Evolutionary conservation across 2,329 filamentous ascomycete genomes (phyloP), one percentile per base, ranked within the genome.

Genomic region (Epichloe gansuensis): DNA sequence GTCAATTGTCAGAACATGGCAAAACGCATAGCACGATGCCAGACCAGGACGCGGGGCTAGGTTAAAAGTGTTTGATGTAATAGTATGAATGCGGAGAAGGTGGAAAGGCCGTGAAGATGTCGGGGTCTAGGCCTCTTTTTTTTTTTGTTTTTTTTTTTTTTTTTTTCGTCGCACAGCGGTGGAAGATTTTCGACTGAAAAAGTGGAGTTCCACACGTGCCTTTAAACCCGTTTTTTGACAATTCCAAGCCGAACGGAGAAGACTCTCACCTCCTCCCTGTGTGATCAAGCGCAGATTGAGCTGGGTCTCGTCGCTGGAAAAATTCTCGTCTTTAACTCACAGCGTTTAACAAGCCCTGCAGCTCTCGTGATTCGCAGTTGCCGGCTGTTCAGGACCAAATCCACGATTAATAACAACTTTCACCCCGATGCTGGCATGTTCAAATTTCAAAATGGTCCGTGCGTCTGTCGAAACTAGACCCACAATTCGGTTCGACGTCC

Each of bases 171-270:
- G 57, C 55, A 34, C 43, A 53, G 46, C 34, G 49, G 54, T 51
- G 54, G 51, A 58, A 57, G 55, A 56, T 59, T 65, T 63, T 57
- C 57, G 54, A 21, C 45, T 31, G 21, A 39, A 59, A 59, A 41
- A 56, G 61, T 63, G 64, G 61, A 55, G 55, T 49, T 23, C 38
- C 51, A 57, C 64, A 66, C 63, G 64, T 66, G 64, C 64, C 55
- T 53, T 23, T 25, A 27, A 40, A 47, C 53, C 50, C 50, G 49
- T 49, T 49, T 51, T 9, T 31, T 11, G 31, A 31, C 9, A 31
- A 3, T 31, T 31, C 31, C 31, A 31, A 31, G 17, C 17, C 17
- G 17, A 21, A 21, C 17, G 17, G 3, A 31, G 27, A 31, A 31
- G 27, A 31, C 27, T 31, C 8, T 31, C 27, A 31, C 8, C 27